phyloP scores from a whole-genome alignment of 257 asterid species.

The Penstemon newberryi region DNA sequence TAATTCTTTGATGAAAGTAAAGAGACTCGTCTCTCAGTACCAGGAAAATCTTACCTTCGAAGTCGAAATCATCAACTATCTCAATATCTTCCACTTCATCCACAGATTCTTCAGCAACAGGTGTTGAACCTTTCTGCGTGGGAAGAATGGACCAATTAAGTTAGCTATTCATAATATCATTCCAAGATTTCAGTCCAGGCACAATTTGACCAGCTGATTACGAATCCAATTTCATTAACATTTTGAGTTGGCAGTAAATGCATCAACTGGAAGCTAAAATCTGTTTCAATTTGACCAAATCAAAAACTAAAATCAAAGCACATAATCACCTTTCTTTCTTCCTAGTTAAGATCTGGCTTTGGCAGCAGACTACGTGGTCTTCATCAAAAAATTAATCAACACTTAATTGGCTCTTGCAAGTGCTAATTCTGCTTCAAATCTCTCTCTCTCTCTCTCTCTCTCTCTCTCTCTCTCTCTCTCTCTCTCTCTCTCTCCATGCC shows the following conservation, averaged over 20 bases:
- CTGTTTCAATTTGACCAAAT: constrained; percentile 1
- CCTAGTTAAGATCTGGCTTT: neutral
- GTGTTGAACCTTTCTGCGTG: constrained; percentile 61
- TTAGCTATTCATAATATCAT: constrained; percentile 5
- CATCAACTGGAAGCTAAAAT: neutral
- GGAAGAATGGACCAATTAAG: constrained; percentile 17
- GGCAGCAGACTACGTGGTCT: neutral
- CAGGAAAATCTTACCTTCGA: constrained; percentile 52
- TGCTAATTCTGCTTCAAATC: constrained; percentile 95
- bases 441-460: constrained; percentile 58
- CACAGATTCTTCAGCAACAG: constrained; percentile 67
- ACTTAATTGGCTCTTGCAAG: constrained; percentile 97
- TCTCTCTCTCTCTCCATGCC: constrained; percentile 75
- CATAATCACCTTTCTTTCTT: neutral
- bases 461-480: no score
- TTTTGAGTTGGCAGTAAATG: neutral
- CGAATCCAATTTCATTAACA: no score
- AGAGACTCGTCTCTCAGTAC: no score
- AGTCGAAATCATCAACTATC: constrained; percentile 84
- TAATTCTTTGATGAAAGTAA: no score
- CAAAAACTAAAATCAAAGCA: neutral
- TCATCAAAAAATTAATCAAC: constrained; percentile 7
- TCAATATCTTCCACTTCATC: constrained; percentile 82
- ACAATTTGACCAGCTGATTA: neutral
- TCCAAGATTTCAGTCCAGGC: neutral